Evolutionary conservation across 192 early-diverging fungal species (phyloP).

Genomic region (Coemansia sp.): DNA sequence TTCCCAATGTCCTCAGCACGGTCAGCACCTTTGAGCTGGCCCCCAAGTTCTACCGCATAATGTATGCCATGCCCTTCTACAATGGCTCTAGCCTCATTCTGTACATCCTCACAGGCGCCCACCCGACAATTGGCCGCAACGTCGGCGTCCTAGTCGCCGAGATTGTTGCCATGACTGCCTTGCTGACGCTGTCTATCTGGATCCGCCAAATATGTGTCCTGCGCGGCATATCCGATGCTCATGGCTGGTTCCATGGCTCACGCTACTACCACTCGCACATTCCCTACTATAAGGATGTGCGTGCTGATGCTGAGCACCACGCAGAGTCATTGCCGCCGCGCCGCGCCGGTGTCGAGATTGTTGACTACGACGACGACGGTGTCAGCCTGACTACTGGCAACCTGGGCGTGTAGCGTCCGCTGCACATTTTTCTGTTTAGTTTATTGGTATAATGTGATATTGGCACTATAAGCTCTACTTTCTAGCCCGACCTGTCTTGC

Average conservation of each 20-base stretch:
- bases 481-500: slow-evolving; percentile 11
- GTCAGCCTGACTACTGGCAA: slow-evolving; percentile 29
- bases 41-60: slow-evolving; percentile 52
- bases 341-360: slow-evolving; percentile 10
- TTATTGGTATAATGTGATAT: too few species aligned
- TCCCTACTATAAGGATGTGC: slow-evolving; percentile 33
- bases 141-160: slow-evolving; percentile 51
- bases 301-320: background rate
- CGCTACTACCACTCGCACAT: slow-evolving; percentile 30
- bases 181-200: slow-evolving; percentile 45
- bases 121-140: slow-evolving; percentile 43
- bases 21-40: slow-evolving; percentile 53
- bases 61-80: slow-evolving; percentile 55
- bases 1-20: slow-evolving; percentile 50
- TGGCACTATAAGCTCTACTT: background rate
- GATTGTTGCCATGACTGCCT: slow-evolving; percentile 31
- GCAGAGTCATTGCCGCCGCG: background rate
- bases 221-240: slow-evolving; percentile 33
- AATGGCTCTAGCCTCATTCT: slow-evolving; percentile 49
- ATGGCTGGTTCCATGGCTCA: slow-evolving; percentile 32
- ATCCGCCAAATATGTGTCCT: slow-evolving; percentile 26
- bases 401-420: slow-evolving; percentile 21
- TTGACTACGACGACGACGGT: slow-evolving; percentile 20
- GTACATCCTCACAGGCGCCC: slow-evolving; percentile 50
- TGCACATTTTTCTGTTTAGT: slow-evolving; percentile 1